Base-by-base conservation (phyloP, 2,329 filamentous ascomycete genomes). In the Dryadomyces sulphureus region DNA sequence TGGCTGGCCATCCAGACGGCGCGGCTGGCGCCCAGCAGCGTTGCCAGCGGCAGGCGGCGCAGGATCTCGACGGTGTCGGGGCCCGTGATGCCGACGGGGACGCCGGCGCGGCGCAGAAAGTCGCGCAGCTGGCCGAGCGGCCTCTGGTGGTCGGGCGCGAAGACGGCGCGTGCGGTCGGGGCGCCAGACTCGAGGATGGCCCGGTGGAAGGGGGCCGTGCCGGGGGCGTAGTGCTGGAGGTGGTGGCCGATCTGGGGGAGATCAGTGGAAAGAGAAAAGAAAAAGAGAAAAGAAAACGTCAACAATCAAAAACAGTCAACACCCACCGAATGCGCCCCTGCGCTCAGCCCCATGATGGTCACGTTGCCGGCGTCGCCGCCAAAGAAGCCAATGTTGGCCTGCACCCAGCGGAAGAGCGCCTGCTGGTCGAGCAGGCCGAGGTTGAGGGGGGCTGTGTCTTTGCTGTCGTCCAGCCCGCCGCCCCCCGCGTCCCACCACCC, bases 351-450 rank as follows among this genome's bases (percentile, higher is more conserved):
- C 71, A 76, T 75, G 44, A 80, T 56, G 2, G 76, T 81, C 22
- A 82, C 67, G 48, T 73, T 69, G 9, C 62, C 59, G 2, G 63
- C 64, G 54, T 82, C 71, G 2, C 78, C 79, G 0, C 77, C 78
- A 59, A 83, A 80, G 4, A 59, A 62, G 6, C 58, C 67, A 45
- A 79, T 73, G 57, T 81, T 81, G 22, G 69, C 63, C 50, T 66
- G 64, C 22, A 82, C 69, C 79, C 79, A 84, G 47, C 67, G 60
- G 20, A 83, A 62, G 12, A 75, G 64, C 14, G 70, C 54, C 49
- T 70, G 66, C 59, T 83, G 78, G 55, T 84, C 80, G 52, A 69
- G 66, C 49, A 84, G 60, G 1, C 81, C 81, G 19, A 80, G 59
- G 54, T 86, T 87, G 45, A 80, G 62, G 35, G 73, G 53, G 0